Conservation (phyloP, 202 grass and related monocot species). For the Carex sylvatica region DNA sequence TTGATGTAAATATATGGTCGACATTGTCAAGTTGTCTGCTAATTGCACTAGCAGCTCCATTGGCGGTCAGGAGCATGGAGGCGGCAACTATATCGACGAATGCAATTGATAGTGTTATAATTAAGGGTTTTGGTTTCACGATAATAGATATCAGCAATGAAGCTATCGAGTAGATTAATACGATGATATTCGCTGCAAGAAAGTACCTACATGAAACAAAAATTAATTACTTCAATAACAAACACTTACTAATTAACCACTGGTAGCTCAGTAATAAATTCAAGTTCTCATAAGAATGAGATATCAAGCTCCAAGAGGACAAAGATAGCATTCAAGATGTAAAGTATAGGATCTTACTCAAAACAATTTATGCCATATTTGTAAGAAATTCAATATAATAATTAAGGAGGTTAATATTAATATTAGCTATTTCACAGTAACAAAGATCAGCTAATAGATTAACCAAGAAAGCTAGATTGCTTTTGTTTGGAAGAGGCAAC, state of each 20-base stretch:
- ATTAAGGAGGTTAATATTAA: too few relatives aligned
- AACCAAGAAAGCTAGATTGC: not conserved
- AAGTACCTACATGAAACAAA: constrained; percentile 26
- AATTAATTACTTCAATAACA: not conserved
- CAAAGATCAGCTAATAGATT: not conserved
- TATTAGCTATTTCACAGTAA: not conserved
- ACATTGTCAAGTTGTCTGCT: not conserved
- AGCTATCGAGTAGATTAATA: constrained; percentile 6
- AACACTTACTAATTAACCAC: not conserved
- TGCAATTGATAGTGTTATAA: not conserved
- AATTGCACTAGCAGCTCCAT: constrained; percentile 17
- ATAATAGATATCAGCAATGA: constrained; percentile 16
- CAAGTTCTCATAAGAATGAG: too few relatives aligned
- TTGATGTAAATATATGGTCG: not conserved
- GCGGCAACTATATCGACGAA: not conserved
- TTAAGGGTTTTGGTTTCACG: not conserved
- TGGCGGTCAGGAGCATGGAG: constrained; percentile 9
- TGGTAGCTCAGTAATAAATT: too few relatives aligned
- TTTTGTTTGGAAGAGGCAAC: not conserved
- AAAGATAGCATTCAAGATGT: too few relatives aligned
- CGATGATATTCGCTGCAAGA: constrained; percentile 15
- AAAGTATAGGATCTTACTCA: too few relatives aligned
- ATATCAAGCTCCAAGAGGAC: too few relatives aligned
- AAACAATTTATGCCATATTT: not conserved
- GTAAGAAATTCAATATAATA: not conserved